These are phyloP conservation scores for Solanum rostratum DNA, from an alignment of 257 asterid species.

Conservation along the genomic window DNA sequence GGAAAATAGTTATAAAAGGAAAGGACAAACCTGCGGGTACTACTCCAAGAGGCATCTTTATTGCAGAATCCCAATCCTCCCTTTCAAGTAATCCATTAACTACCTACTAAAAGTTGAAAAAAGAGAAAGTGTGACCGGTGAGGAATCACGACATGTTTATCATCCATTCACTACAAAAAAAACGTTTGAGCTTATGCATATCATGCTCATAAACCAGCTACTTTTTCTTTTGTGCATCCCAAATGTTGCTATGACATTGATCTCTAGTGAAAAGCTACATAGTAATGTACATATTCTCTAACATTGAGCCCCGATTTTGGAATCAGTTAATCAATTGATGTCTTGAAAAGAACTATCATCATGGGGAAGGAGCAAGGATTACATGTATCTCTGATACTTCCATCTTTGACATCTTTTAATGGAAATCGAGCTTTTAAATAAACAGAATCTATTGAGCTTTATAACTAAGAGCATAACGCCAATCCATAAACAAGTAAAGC, in stretches of 20 bases:
- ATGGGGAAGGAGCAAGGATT: not conserved
- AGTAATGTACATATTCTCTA: not conserved
- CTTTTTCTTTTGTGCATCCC: not conserved
- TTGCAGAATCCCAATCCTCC: constrained; percentile 76
- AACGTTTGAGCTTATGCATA: not conserved
- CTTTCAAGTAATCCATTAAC: constrained; percentile 84
- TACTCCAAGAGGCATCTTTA: constrained; percentile 73
- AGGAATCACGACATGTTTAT: constrained; percentile 6
- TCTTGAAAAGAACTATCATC: not conserved
- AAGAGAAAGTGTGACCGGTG: constrained; percentile 7
- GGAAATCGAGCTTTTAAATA: not conserved
- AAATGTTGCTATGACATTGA: not conserved
- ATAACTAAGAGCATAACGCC: not conserved
- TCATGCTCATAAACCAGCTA: not conserved
- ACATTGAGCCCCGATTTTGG: not conserved
- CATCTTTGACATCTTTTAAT: not conserved
- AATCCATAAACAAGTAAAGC: not conserved
- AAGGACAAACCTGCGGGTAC: constrained; percentile 78
- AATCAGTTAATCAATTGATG: not conserved
- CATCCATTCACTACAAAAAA: not conserved
- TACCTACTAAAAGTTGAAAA: constrained; percentile 54
- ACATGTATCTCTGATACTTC: not conserved
- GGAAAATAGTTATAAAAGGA: not conserved
- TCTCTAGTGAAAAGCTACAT: not conserved
- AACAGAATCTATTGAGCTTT: not conserved